phyloP scores from a whole-genome alignment of 768 basidiomycete genomes.

The Agaricus sinodeliciosus region DNA sequence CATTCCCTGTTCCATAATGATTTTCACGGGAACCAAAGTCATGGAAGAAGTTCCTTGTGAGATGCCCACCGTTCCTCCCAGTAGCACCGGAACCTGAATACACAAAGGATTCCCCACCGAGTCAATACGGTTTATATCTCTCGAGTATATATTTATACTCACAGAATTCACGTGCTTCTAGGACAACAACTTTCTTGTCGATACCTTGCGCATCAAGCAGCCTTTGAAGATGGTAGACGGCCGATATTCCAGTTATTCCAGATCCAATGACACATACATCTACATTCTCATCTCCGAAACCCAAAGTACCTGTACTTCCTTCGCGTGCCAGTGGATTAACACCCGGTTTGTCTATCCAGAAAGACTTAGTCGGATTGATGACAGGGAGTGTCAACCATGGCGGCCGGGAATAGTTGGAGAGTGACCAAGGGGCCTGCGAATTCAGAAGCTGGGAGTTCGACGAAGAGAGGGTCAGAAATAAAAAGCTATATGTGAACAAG shows the following conservation, averaged over 20 bases:
- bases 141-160: conserved; percentile 22
- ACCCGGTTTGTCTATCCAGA: conserved; percentile 58
- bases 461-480: not conserved
- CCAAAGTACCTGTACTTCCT: conserved; percentile 57
- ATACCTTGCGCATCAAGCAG: conserved; percentile 7
- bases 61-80: conserved; percentile 76
- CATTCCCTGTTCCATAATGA: conserved; percentile 46
- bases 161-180: conserved; percentile 90
- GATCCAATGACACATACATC: conserved; percentile 78
- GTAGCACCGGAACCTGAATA: conserved; percentile 67
- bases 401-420: not conserved
- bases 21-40: conserved; percentile 34
- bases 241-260: conserved; percentile 71
- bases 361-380: conserved; percentile 59
- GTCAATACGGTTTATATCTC: not conserved
- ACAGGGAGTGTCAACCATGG: conserved; percentile 37
- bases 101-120: not conserved
- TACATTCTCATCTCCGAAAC: conserved; percentile 34
- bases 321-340: conserved; percentile 62
- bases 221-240: conserved; percentile 59
- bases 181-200: conserved; percentile 45
- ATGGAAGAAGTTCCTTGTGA: conserved; percentile 44
- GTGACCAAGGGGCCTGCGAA: not conserved
- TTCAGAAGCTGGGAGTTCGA: not conserved
- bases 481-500: not conserved